These are phyloP conservation scores for Raffaelea deltoideospora DNA, from an alignment of 2,329 filamentous ascomycete genomes.

Conservation along the genomic window DNA sequence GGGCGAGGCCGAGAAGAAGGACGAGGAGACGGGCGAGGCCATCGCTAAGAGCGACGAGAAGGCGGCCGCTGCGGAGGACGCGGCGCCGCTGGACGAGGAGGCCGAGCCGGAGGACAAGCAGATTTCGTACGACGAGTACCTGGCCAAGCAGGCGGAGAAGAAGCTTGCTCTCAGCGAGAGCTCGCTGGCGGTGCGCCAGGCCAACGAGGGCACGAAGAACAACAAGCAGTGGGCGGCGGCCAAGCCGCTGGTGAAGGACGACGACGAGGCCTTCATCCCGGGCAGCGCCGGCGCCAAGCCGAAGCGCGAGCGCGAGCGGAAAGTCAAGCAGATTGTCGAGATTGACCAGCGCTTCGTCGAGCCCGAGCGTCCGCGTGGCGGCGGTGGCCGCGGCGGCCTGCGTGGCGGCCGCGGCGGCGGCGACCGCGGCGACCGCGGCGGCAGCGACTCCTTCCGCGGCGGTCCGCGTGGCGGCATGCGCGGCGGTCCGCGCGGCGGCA, in stretches of 20 bases:
- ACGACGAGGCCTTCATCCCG: constrained; percentile 64
- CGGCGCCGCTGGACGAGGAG: constrained; percentile 16
- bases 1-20: constrained; percentile 71
- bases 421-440: constrained; percentile 30
- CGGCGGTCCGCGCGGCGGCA: constrained; percentile 28
- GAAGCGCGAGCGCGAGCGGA: constrained; percentile 74
- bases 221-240: constrained; percentile 90
- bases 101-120: constrained; percentile 68
- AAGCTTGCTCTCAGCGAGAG: constrained; percentile 53
- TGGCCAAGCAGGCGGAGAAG: constrained; percentile 58
- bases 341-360: constrained; percentile 76
- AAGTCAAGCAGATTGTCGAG: constrained; percentile 79
- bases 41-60: constrained; percentile 79
- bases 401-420: constrained; percentile 28
- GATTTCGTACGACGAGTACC: constrained; percentile 82
- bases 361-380: constrained; percentile 43
- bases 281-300: constrained; percentile 61
- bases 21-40: constrained; percentile 80
- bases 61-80: constrained; percentile 37
- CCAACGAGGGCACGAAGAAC: constrained; percentile 79
- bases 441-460: constrained; percentile 24
- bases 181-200: constrained; percentile 58
- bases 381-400: constrained; percentile 38
- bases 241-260: constrained; percentile 53
- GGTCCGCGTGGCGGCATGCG: constrained; percentile 30